Percentiles rank a stretch among this genome's conserved stretches.
Conservation (phyloP, 164 flowering plant genomes). For the Annona squamosa region DNA sequence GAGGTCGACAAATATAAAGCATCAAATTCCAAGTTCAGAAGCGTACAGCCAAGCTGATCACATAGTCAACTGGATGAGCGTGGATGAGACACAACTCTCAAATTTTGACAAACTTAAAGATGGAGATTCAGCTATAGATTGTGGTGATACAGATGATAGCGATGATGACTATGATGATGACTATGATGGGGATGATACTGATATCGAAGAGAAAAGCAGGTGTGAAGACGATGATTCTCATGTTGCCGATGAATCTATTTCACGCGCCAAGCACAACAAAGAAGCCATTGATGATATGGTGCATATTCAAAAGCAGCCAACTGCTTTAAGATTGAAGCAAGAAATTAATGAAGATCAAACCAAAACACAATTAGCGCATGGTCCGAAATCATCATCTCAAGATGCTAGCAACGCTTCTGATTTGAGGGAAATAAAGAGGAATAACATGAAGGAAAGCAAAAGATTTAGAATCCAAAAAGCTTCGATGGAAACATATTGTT, state of each 20-base stretch:
- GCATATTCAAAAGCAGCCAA: conserved; percentile 6
- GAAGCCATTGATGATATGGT: conserved; percentile 3
- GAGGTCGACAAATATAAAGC: conserved; percentile 7
- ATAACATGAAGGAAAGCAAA: conserved; percentile 12
- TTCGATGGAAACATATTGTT: conserved; percentile 11
- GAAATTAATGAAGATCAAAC: conserved; percentile 11
- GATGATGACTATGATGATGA: conserved; percentile 23
- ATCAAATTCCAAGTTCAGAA: conserved; percentile 6
- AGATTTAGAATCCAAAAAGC: conserved; percentile 11
- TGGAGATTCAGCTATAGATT: conserved; percentile 20
- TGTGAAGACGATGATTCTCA: conserved; percentile 10
- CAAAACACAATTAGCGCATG: conserved; percentile 2
- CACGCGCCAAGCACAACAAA: conserved; percentile 6
- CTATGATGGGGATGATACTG: conserved; percentile 22
- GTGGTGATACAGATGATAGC: conserved; percentile 34
- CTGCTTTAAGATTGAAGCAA: conserved; percentile 9
- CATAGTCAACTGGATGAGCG: conserved; percentile 51
- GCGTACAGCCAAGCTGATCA: conserved; percentile 8
- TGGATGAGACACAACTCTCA: conserved; percentile 33
- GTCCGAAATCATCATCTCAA: not conserved
- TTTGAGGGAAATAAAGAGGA: conserved; percentile 11
- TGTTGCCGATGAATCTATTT: conserved; percentile 12
- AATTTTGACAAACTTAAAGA: conserved; percentile 31
- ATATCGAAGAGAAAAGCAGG: conserved; percentile 14
- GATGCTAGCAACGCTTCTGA: not conserved